Percentiles rank a stretch among this genome's conserved stretches.
Evolutionary conservation across 225 moss, liverwort and hornwort species (phyloP).

Genomic region (Neckera pumila): DNA sequence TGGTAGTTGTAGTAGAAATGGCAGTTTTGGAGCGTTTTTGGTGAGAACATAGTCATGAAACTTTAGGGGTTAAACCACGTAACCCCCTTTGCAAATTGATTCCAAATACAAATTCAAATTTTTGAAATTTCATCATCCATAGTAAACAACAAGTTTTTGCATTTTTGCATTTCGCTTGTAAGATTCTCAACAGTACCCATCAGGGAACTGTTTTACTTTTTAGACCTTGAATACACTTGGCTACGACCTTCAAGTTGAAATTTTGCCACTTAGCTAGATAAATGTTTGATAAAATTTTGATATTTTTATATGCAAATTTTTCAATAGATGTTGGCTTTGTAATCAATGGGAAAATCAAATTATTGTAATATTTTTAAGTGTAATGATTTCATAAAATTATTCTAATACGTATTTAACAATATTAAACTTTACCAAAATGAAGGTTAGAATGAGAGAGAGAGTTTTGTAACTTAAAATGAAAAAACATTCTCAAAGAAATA

Average conservation of each 20-base stretch:
- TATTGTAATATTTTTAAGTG: background rate
- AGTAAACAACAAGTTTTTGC: background rate
- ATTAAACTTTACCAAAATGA: background rate
- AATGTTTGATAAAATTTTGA: too few relatives aligned
- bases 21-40: too few relatives aligned
- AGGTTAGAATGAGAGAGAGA: background rate
- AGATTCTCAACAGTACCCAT: background rate
- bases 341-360: background rate
- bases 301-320: background rate
- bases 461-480: background rate
- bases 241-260: background rate
- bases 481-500: background rate
- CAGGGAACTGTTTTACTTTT: background rate
- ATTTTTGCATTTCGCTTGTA: fast-evolving
- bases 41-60: too few relatives aligned
- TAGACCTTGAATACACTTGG: background rate
- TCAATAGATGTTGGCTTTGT: background rate
- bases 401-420: too few relatives aligned
- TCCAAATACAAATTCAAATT: background rate
- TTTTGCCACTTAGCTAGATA: background rate
- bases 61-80: too few relatives aligned
- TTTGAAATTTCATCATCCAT: background rate
- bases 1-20: too few relatives aligned
- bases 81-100: background rate
- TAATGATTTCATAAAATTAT: background rate